Conservation (phyloP, 495 filamentous ascomycete genomes). For the Aspergillus sparsus region DNA sequence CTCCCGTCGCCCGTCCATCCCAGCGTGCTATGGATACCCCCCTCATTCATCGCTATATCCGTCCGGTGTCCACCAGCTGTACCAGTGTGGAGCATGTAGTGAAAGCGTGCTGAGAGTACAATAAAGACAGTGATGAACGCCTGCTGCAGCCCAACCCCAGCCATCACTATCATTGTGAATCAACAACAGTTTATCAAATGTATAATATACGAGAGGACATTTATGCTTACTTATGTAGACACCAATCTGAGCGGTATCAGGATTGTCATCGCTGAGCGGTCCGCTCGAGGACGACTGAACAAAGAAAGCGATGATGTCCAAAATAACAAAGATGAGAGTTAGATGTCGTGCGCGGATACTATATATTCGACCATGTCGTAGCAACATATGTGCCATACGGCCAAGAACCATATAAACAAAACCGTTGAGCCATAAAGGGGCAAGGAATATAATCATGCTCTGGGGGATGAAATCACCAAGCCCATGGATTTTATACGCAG, state of each 20-base stretch:
- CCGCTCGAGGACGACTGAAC: not conserved
- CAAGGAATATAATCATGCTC: constrained; percentile 31
- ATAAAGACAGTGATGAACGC: constrained; percentile 50
- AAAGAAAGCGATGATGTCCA: constrained; percentile 19
- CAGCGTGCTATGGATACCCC: constrained; percentile 11
- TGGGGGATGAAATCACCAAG: constrained; percentile 27
- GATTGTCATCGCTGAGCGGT: not conserved
- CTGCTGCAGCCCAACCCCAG: constrained; percentile 53
- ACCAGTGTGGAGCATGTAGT: constrained; percentile 24
- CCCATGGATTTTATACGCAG: constrained; percentile 40
- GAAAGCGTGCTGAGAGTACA: constrained; percentile 44
- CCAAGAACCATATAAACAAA: constrained; percentile 30
- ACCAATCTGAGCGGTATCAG: constrained; percentile 6
- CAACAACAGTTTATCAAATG: constrained; percentile 14
- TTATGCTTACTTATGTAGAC: constrained; percentile 17
- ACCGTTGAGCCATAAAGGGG: constrained; percentile 25
- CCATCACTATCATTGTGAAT: constrained; percentile 50
- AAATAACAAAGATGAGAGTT: constrained; percentile 20
- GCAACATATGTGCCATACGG: constrained; percentile 26
- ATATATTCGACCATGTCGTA: constrained; percentile 11
- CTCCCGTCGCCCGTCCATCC: not conserved
- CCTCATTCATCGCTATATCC: not conserved
- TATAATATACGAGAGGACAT: constrained; percentile 18
- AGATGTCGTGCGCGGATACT: constrained; percentile 17
- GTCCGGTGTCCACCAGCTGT: not conserved